Conservation (phyloP, 345 rosid genomes). For the Microthlaspi erraticum region DNA sequence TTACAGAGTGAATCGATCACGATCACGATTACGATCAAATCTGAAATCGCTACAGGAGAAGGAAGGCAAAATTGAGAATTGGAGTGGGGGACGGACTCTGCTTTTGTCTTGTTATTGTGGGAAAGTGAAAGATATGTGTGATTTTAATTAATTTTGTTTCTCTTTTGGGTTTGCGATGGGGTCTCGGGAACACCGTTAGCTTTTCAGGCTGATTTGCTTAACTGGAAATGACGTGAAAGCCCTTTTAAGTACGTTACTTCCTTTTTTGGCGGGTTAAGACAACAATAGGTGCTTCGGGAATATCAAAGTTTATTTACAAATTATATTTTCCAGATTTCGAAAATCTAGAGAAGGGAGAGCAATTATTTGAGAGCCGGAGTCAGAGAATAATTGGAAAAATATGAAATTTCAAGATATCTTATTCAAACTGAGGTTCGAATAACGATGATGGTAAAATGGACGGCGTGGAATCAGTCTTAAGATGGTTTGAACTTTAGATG, state of each 20-base stretch:
- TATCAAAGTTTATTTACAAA: neutral
- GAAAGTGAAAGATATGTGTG: neutral
- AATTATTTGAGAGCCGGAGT: neutral
- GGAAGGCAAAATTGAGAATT: constrained; percentile 14
- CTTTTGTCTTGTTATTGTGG: constrained; percentile 35
- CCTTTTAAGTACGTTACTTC: neutral
- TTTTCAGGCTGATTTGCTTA: neutral
- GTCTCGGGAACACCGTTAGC: constrained; percentile 40
- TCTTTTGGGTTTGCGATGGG: constrained; percentile 23
- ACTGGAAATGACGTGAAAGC: neutral
- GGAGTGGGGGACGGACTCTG: constrained; percentile 8
- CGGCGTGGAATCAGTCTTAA: too few relatives aligned
- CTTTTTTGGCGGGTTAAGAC: neutral
- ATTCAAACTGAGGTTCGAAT: too few relatives aligned
- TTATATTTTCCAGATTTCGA: neutral
- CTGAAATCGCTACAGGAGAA: neutral
- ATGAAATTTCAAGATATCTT: neutral
- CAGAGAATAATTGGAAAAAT: neutral
- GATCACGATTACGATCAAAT: constrained; percentile 5
- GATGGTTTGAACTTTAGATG: too few relatives aligned
- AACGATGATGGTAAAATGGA: too few relatives aligned
- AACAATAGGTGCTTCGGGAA: neutral
- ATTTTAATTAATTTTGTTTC: neutral
- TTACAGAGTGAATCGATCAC: neutral
- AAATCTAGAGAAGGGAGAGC: neutral